phyloP scores from a whole-genome alignment of 1,139 yeast genomes.

The Debaryomycetaceae sp. region DNA sequence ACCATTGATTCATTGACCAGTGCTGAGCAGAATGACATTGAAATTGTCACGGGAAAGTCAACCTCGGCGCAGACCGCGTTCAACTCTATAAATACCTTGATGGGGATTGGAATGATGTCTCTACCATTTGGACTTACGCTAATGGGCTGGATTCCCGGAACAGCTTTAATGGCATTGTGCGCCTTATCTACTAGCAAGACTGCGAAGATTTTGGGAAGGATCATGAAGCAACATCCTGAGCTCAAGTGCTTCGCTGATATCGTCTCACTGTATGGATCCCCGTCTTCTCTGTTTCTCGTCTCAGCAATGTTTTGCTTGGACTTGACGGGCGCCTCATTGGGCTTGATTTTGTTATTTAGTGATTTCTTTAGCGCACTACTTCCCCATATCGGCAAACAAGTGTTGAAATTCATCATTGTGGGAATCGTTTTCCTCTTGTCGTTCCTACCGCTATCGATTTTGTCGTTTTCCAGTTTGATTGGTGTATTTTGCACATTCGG shows the following conservation, averaged over 20 bases:
- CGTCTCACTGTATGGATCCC: conserved; percentile 35
- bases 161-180: conserved; percentile 38
- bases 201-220: conserved; percentile 40
- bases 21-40: too few relatives aligned
- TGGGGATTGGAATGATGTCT: conserved; percentile 81
- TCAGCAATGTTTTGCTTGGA: conserved; percentile 69
- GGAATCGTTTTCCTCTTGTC: conserved; percentile 47
- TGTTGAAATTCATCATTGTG: conserved; percentile 42
- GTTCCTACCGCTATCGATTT: conserved; percentile 59
- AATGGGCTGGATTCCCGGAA: conserved; percentile 74
- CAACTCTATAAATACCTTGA: conserved; percentile 74
- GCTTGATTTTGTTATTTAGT: conserved; percentile 70
- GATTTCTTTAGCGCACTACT: conserved; percentile 67
- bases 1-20: too few relatives aligned
- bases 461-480: conserved; percentile 61
- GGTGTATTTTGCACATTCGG: conserved; percentile 68
- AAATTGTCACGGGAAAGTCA: conserved; percentile 20
- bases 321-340: conserved; percentile 65
- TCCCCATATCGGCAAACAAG: conserved; percentile 35
- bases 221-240: conserved; percentile 18
- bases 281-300: conserved; percentile 41
- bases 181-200: conserved; percentile 59
- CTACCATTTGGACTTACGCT: conserved; percentile 70
- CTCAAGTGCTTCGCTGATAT: conserved; percentile 35
- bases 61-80: conserved; percentile 83